phyloP scores from a whole-genome alignment of 345 rosid genomes.

The Dipteronia sinensis region DNA sequence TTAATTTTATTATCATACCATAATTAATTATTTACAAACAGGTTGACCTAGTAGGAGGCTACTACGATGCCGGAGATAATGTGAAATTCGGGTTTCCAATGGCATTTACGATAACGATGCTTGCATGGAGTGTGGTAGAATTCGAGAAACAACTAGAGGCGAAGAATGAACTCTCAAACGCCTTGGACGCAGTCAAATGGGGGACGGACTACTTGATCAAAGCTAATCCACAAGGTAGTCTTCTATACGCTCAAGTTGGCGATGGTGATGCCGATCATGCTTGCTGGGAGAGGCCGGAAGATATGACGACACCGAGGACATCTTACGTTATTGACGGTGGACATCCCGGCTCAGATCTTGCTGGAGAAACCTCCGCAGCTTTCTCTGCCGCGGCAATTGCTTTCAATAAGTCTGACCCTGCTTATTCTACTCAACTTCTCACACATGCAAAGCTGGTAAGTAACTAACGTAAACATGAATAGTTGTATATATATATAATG shows the following conservation, averaged over 20 bases:
- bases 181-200: conserved; percentile 53
- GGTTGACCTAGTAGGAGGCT: conserved; percentile 58
- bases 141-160: conserved; percentile 43
- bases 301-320: conserved; percentile 54
- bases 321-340: conserved; percentile 34
- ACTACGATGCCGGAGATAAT: conserved; percentile 58
- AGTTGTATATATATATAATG: no score
- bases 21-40: conserved; percentile 1
- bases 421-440: conserved; percentile 42
- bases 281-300: conserved; percentile 67
- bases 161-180: conserved; percentile 41
- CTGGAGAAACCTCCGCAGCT: conserved; percentile 59
- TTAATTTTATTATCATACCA: no score
- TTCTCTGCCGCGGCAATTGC: conserved; percentile 55
- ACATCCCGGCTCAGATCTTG: conserved; percentile 54
- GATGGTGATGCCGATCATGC: conserved; percentile 52
- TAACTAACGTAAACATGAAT: no score
- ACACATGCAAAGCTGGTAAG: conserved; percentile 47
- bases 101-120: conserved; percentile 57
- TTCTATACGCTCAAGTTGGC: conserved; percentile 53
- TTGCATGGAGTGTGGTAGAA: conserved; percentile 53
- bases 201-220: conserved; percentile 58
- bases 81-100: conserved; percentile 58
- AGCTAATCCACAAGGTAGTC: conserved; percentile 43
- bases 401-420: conserved; percentile 35